Base-by-base conservation (phyloP, 768 basidiomycete species). In the Lactarius psammicola region DNA sequence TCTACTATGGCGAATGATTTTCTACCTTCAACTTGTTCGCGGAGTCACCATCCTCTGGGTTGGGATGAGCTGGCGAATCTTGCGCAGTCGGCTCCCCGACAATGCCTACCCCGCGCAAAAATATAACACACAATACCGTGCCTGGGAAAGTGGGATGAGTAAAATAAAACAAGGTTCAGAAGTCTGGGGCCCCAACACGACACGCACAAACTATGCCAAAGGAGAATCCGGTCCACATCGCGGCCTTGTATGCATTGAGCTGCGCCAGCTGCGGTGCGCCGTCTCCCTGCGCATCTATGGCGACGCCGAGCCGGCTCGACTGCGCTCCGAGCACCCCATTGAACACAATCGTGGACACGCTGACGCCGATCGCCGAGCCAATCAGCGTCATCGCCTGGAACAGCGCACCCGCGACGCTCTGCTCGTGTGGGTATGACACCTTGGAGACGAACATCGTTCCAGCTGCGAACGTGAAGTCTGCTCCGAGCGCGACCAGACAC, bases 321-420 rank as follows among this genome's bases (percentile, higher is more conserved):
- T 78, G 71, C 17, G 75, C 66, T 5, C 66, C 63, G 18, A 81
- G 75, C 20, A 84, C 81, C 1, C 79, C 75, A 69, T 91, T 82
- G 74, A 84, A 89, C 38, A 90, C 87, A 31, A 91, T 87, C 0
- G 89, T 91, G 8, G 85, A 81, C n/a, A 90, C 80, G 13, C 89
- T 86, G 4, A 91, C 79, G 18, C 90, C 90, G 42, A 90, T 80
- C 9, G 88, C 81, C 0, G 84, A 84, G 10, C 90, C 90, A 18
- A 92, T 74, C 88, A 89, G 87, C 4, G 83, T 87, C 83, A 93
- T 85, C 1, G 91, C 91, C 72, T 89, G 87, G 75, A 92, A 92
- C 23, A 92, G 64, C 11, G 85, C 91, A 2, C 89, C 90, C 5
- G 87, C 85, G 2, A 92, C 78, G 74, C 85, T 87, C 74, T 93